Percentiles rank a stretch among this genome's conserved stretches.
Conservation (phyloP, 1,139 yeast species). For the Candida sp. region DNA sequence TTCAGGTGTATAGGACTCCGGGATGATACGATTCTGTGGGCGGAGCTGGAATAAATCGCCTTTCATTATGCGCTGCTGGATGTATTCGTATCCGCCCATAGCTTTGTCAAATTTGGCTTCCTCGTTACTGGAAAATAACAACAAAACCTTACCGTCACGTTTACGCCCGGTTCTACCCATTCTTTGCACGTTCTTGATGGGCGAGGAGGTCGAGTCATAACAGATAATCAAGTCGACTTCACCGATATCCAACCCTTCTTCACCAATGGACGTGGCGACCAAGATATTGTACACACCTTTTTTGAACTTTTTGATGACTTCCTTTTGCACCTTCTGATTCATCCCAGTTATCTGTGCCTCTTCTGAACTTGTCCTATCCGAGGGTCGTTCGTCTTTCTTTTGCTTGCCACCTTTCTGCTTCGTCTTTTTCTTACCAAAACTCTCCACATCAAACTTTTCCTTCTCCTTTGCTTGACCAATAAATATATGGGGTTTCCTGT, state of each 20-base stretch:
- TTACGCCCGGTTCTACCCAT: slow-evolving; percentile 99
- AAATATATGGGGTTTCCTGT: slow-evolving; percentile 79
- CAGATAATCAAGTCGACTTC: slow-evolving; percentile 95
- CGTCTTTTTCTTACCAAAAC: slow-evolving; percentile 18
- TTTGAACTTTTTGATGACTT: slow-evolving; percentile 74
- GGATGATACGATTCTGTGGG: slow-evolving; percentile 68
- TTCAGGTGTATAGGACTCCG: slow-evolving; percentile 54
- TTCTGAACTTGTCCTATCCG: slow-evolving; percentile 47
- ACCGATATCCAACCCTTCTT: slow-evolving; percentile 98
- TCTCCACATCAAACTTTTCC: slow-evolving; percentile 61
- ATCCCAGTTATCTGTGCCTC: slow-evolving; percentile 61
- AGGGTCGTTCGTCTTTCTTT: slow-evolving; percentile 21
- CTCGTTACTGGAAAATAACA: slow-evolving; percentile 81
- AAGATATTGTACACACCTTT: slow-evolving; percentile 73
- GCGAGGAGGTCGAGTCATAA: slow-evolving; percentile 92
- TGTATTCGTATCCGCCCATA: slow-evolving; percentile 79
- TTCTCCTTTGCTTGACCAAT: slow-evolving; percentile 79
- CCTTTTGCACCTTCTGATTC: slow-evolving; percentile 76
- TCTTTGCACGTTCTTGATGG: slow-evolving; percentile 91
- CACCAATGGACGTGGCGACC: slow-evolving; percentile 98
- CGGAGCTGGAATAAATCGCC: slow-evolving; percentile 43
- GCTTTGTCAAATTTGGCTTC: slow-evolving; percentile 82
- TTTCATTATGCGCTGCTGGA: slow-evolving; percentile 66
- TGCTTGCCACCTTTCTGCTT: slow-evolving; percentile 33
- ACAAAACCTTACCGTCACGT: slow-evolving; percentile 83